Evolutionary conservation across 2,329 filamentous ascomycete genomes (phyloP).

Genomic region (Monosporascus sp.): DNA sequence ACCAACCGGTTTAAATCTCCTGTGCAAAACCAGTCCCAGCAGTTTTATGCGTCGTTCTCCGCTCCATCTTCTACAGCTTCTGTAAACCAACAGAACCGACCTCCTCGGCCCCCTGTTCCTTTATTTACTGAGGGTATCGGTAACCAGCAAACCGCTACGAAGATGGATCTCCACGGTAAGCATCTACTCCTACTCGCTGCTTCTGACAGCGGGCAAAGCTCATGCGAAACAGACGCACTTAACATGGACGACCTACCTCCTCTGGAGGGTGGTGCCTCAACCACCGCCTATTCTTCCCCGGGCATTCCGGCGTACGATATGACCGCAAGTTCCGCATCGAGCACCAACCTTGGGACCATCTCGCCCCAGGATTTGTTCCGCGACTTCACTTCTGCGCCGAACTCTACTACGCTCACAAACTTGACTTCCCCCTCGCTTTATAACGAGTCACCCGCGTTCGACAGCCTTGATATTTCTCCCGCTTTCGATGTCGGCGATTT

Average conservation of each 20-base stretch:
- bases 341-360: slow-evolving; percentile 62
- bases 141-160: slow-evolving; percentile 38
- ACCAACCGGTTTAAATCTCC: slow-evolving; percentile 53
- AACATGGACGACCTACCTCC: slow-evolving; percentile 54
- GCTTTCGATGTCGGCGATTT: slow-evolving; percentile 61
- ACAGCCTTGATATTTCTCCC: slow-evolving; percentile 73
- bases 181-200: slow-evolving; percentile 2
- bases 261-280: slow-evolving; percentile 46
- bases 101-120: slow-evolving; percentile 62
- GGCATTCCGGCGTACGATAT: slow-evolving; percentile 48
- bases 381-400: slow-evolving; percentile 70
- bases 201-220: slow-evolving; percentile 12
- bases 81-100: slow-evolving; percentile 48
- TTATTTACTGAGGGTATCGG: slow-evolving; percentile 59
- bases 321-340: slow-evolving; percentile 37
- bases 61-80: slow-evolving; percentile 55
- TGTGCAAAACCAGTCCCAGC: slow-evolving; percentile 39
- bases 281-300: slow-evolving; percentile 49
- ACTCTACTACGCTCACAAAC: slow-evolving; percentile 75
- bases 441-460: slow-evolving; percentile 71
- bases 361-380: slow-evolving; percentile 77
- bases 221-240: slow-evolving; percentile 43
- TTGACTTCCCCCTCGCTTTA: slow-evolving; percentile 79
- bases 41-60: slow-evolving; percentile 61
- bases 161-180: slow-evolving; percentile 55